Base-by-base conservation (phyloP, 352 stramenopile genomes). In the Globisporangium echinulatum region DNA sequence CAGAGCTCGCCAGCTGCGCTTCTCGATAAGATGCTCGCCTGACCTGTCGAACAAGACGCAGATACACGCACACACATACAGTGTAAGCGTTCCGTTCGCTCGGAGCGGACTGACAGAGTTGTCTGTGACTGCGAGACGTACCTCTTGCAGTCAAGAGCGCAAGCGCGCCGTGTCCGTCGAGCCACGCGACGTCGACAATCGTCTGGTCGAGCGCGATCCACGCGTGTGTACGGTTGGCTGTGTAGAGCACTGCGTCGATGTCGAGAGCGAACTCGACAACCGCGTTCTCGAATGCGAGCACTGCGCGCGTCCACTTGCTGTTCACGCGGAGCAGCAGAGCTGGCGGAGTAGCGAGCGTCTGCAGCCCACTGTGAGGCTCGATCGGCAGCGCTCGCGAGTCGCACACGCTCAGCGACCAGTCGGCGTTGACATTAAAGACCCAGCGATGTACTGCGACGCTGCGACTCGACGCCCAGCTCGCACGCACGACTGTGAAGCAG, bases 401-500 rank as follows among this genome's bases (percentile, higher is more conserved):
- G 25, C 15, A 5, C 4, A 56, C n/a, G 11, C 49, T 52, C 40
- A 19, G 3, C 4, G 14, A 19, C 64, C 61, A 75, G 19, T 66
- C 52, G 25, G 53, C 42, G 0, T 69, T 52, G 10, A 69, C 17
- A 0, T 56, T 49, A 38, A 75, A 59, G 1, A 63, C 7, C 54
- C 55, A 56, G 13, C 47, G 58, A 3, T 58, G 7, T 40, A 57
- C 37, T 36, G 19, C n/a, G 40, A 49, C 43, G 1, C 37, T 38
- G 7, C 49, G 9, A 9, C 17, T 19, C 9, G 4, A 11, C 15
- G 53, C 19, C 55, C 47, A 65, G 3, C 37, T 15, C 13, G n/a
- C 54, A 13, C 37, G 36, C n/a, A 72, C 59, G 14, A 72, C 33
- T 33, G 55, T 52, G 37, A 74, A 55, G 49, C 66, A 72, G 10